Base-by-base conservation (phyloP, 2,329 filamentous ascomycete genomes). In the Gyromitra esculenta region DNA sequence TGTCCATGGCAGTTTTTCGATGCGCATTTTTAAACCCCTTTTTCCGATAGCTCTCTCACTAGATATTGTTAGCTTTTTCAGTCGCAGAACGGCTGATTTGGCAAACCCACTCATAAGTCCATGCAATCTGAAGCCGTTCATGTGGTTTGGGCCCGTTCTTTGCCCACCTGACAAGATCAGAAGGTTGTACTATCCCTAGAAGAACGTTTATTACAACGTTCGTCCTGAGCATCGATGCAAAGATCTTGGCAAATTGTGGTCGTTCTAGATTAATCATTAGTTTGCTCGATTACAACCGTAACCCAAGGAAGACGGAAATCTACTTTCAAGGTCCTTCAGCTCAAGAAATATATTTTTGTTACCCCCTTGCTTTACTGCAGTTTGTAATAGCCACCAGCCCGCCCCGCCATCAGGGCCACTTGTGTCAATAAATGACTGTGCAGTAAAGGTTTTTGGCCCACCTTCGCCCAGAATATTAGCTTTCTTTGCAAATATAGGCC, bases 221-320 rank as follows among this genome's bases (percentile, higher is more conserved):
- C 9, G 65, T 75, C 11, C 72, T 70, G 9, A 70, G 59, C 57
- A 70, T 75, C 21, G 72, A 75, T 37, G 72, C 72, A 43, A 75
- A 57, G 11, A 64, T 50, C 31, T 63, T 63, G 9, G 65, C 59
- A 31, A 75, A 75, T 35, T 50, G 37, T 2, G 64, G 50, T 5
- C 72, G 65, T 35, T 59, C 72, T 75, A 48, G 31, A 68, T 43
- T 39, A 25, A 35, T 37, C 1, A 57, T 45, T 35, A 50, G 48
- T 2, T 11, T 6, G 9, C 37, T 31, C 25, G 25, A 31, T 31
- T 31, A 43, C 18, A 11, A 43, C 5, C 11, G 13, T 56, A 25
- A 39, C n/a, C 18, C 60, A 25, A 25, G 7, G n/a, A 35, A 37
- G 13, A 11, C 9, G n/a, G 5, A 57, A 21, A 31, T 39, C 15